These are phyloP conservation scores for Boechera retrofracta DNA, from an alignment of 345 rosid genomes.

Conservation along the genomic window DNA sequence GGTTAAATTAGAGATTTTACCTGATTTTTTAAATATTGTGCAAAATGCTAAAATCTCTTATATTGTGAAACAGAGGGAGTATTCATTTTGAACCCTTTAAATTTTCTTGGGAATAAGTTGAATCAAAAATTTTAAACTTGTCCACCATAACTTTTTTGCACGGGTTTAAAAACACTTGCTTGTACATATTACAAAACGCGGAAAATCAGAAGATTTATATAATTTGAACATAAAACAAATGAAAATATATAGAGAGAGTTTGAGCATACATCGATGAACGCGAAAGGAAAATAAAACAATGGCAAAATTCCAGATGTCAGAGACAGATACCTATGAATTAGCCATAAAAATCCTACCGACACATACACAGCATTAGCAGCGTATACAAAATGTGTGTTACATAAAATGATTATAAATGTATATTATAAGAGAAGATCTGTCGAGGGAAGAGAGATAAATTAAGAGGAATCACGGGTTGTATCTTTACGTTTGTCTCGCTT, in stretches of 20 bases:
- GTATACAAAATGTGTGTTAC: constrained; percentile 15
- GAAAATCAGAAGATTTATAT: not conserved
- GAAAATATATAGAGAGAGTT: not conserved
- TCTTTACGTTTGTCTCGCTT: constrained; percentile 41
- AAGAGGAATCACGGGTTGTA: constrained; percentile 41
- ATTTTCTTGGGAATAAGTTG: too few relatives aligned
- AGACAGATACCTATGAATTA: constrained; percentile 34
- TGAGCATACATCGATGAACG: constrained; percentile 35
- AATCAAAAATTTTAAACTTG: not conserved
- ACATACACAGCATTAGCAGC: constrained; percentile 11
- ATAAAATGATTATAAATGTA: not conserved
- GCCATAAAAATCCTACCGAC: constrained; percentile 28
- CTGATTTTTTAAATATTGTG: too few relatives aligned
- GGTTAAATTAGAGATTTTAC: too few relatives aligned
- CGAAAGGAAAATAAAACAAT: constrained; percentile 39
- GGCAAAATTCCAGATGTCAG: constrained; percentile 44
- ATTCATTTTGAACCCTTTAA: too few relatives aligned
- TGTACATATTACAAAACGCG: not conserved
- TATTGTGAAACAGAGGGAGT: too few relatives aligned
- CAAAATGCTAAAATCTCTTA: too few relatives aligned
- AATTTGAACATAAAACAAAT: constrained; percentile 1
- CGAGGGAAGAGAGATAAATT: constrained; percentile 8
- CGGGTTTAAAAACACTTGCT: not conserved
- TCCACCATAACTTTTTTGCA: not conserved
- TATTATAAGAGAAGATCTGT: constrained; percentile 3